A percentile compares a stretch with the other conserved stretches of the same genome.
Conservation (phyloP, 164 flowering plant species). For the Chimonanthus salicifolius region DNA sequence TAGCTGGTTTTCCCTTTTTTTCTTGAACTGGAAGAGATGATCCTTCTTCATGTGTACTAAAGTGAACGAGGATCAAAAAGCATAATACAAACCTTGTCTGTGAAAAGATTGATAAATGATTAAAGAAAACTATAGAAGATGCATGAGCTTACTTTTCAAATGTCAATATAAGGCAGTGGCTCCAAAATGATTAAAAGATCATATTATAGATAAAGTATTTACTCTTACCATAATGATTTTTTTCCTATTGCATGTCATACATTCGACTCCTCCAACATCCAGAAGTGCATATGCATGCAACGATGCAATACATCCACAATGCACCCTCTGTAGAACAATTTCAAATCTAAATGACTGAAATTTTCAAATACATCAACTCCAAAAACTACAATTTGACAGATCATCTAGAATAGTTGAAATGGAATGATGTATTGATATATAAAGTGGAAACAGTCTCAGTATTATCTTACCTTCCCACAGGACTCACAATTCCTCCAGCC, state of each 20-base stretch:
- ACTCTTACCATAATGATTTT: conserved; percentile 41
- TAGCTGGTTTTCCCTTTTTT: no score
- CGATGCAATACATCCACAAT: conserved; percentile 93
- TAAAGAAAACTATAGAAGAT: background rate
- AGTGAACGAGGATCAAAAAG: background rate
- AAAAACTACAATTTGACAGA: conserved; percentile 6
- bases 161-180: background rate
- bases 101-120: background rate
- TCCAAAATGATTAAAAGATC: background rate
- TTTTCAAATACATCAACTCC: background rate
- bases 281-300: conserved; percentile 44
- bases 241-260: conserved; percentile 69
- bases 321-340: conserved; percentile 56
- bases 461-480: conserved; percentile 65
- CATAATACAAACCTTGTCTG: background rate
- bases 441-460: background rate
- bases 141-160: background rate
- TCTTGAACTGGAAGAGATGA: no score
- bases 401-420: background rate
- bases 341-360: background rate
- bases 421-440: background rate
- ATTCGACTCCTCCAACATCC: conserved; percentile 90
- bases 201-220: background rate
- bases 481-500: conserved; percentile 92
- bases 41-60: background rate